Percentiles rank a stretch among this genome's conserved stretches.
Evolutionary conservation across 192 early-diverging fungal genomes (phyloP).

Genomic region (Chytriomyces sp.): DNA sequence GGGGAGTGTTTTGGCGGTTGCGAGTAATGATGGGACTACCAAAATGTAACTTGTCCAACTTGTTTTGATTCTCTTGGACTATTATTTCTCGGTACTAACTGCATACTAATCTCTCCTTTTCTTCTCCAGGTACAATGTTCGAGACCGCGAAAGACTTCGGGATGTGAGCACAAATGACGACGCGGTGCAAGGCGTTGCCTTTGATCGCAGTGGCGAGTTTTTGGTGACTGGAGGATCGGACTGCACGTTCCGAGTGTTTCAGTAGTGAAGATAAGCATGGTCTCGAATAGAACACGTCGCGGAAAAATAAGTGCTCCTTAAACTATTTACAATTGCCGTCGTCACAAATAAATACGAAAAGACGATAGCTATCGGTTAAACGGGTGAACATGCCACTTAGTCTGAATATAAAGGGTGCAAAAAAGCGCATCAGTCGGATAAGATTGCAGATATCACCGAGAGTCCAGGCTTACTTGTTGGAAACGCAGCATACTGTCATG

Average conservation of each 20-base stretch:
- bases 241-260: slow-evolving; percentile 20
- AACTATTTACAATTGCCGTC: no score
- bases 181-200: slow-evolving; percentile 45
- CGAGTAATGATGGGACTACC: slow-evolving; percentile 51
- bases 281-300: not conserved
- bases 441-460: no score
- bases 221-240: slow-evolving; percentile 52
- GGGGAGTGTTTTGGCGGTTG: slow-evolving; percentile 49
- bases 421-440: no score
- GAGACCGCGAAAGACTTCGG: not conserved
- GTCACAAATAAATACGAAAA: no score
- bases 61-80: not conserved
- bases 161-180: slow-evolving; percentile 47
- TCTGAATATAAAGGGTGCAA: no score
- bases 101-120: slow-evolving; percentile 3
- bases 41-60: slow-evolving; percentile 36
- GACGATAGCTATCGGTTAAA: no score
- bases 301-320: no score
- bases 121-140: slow-evolving; percentile 38
- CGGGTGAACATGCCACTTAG: no score
- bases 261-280: not conserved
- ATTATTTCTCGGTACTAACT: not conserved
- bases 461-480: no score
- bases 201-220: slow-evolving; percentile 55
- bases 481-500: no score